Conservation (phyloP, 768 basidiomycete genomes). For the Pisolithus orientalis region DNA sequence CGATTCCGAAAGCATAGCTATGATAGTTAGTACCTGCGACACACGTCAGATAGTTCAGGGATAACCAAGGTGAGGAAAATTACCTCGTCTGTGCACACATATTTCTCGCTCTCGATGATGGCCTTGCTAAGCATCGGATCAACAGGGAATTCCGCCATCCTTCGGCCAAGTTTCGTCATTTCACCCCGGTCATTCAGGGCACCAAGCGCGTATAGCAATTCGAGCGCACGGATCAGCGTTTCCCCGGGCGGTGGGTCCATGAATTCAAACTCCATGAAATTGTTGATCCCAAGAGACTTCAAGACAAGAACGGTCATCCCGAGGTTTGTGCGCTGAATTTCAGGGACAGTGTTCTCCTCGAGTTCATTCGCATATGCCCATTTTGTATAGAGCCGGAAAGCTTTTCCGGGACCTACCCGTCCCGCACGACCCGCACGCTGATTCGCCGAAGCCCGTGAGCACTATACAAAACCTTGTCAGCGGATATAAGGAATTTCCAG, state of each 20-base stretch:
- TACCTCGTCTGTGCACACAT: constrained; percentile 93
- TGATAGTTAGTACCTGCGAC: constrained; percentile 84
- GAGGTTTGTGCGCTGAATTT: constrained; percentile 98
- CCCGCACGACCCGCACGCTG: constrained; percentile 97
- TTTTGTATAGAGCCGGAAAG: constrained; percentile 98
- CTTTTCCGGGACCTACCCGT: constrained; percentile 95
- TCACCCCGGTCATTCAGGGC: constrained; percentile 96
- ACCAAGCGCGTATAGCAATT: constrained; percentile 90
- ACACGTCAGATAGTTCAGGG: not conserved
- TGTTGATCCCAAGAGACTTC: constrained; percentile 97
- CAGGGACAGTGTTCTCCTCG: constrained; percentile 94
- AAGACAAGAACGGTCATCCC: constrained; percentile 92
- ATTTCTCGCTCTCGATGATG: constrained; percentile 93
- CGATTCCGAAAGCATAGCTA: constrained; percentile 95
- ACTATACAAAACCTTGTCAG: constrained; percentile 38
- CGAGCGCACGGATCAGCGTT: constrained; percentile 91
- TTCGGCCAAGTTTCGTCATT: constrained; percentile 90
- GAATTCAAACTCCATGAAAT: constrained; percentile 97
- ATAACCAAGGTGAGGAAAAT: constrained; percentile 13
- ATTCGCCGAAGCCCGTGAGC: constrained; percentile 95
- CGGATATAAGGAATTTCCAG: not conserved
- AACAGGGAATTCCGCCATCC: constrained; percentile 99
- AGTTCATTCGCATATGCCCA: constrained; percentile 97
- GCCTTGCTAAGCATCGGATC: constrained; percentile 97
- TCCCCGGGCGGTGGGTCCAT: constrained; percentile 97